Evolutionary conservation across 306 rosid species (phyloP), one percentile per base, ranked within the genome.

Genomic region (Chamaecrista fasciculata): DNA sequence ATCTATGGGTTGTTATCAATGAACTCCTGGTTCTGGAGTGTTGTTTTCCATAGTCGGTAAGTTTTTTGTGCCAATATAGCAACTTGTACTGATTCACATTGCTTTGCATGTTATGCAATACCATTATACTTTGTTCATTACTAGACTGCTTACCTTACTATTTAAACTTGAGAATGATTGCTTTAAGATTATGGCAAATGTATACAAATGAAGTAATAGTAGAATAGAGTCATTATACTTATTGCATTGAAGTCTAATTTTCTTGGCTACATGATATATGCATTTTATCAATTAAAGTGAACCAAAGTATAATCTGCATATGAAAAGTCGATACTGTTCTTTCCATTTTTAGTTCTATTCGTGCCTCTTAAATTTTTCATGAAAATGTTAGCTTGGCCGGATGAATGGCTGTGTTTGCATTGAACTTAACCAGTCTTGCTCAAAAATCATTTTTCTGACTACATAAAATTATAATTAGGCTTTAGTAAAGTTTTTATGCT

Each of bases 21-120:
- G 53, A 86, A 85, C 72, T 72, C 88, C 46, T 89, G 91, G 94
- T 72, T 86, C 15, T 89, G 91, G 96, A 85, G 94, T 73, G 85
- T 75, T 43, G 82, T 86, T 67, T 85, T 82, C 85, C 97, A 91
- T 43, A 83, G 82, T 71, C 86, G 83, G 96, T 91, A 64, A 80
- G 93, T 62, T 66, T 56, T 61, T 58, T n/a, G 6, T 40, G 51
- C 42, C 7, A 12, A 23, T 47, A 24, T 15, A 31, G 2, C 42
- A 25, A 40, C 51, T 29, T 46, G 9, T 59, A 66, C 24, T 15
- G 4, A 20, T 66, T 61, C 37, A 43, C 34, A 23, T 63, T 6
- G 25, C 29, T 55, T 57, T 46, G 0, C 29, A 10, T 36, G 16
- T 62, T 49, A 46, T 42, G 2, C 43, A 53, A 58, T 60, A 18